Base-by-base conservation (phyloP, 805 yeast genomes). In the Torulaspora franciscae region DNA sequence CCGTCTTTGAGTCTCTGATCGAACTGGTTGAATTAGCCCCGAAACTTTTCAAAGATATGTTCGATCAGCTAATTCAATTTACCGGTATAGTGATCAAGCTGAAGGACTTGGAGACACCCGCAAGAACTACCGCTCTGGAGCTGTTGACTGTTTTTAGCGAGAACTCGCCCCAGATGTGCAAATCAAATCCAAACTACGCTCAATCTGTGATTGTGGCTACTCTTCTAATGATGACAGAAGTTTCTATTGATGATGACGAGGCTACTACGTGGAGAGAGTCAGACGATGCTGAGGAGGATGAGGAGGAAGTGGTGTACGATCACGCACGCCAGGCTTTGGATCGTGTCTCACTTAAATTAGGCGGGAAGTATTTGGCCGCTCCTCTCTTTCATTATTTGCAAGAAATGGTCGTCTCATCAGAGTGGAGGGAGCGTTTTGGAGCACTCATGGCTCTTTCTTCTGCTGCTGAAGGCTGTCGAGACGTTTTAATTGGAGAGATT, bases 381-480 rank as follows among this genome's bases (percentile, higher is more conserved):
- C 95, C 95, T 13, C 71, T 93, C 45, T 93, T 93, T 70, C 85
- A 84, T 61, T 84, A 79, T 62, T 73, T 93, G 47, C 96, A 96
- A 14, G 79, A 77, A 46, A 86, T 93, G 96, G 67, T 87, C 15
- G 70, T 71, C 44, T 82, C 95, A 1, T 62, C 70, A 26, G 77
- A 79, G 49, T 93, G 99, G 99, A 82, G 95, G 64, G 95, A 89
- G 64, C 83, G 96, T 50, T 96, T 90, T 64, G 99, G 96, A 19
- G 95, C 97, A 1, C 70, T 93, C 45, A 93, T 93, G 98, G 97
- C 97, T 0, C 71, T 93, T 23, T 89, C 97, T 0, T 82, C 96
- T 4, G 96, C 95, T 17, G 97, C 97, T 32, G 99, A 93, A 70
- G 99, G 99, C 41, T 91, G 98, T 68, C 76, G 87, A 39, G 97